Base-by-base conservation (phyloP, 495 filamentous ascomycete genomes). In the Apodospora peruviana region DNA sequence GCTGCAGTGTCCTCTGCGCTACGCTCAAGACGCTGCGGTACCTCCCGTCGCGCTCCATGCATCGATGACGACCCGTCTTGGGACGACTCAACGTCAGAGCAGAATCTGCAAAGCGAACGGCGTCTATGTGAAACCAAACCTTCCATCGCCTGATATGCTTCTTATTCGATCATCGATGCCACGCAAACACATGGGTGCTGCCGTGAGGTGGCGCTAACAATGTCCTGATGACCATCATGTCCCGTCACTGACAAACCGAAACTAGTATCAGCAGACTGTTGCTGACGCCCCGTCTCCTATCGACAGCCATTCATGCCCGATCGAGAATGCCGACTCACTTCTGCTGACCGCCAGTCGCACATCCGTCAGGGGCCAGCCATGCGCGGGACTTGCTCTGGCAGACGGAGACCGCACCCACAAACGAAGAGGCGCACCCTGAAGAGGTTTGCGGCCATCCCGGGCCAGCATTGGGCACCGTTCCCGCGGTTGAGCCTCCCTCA, bases 251-350 rank as follows among this genome's bases (percentile, higher is more conserved):
- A 56, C 55, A 57, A 59, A 58, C 60, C 47, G 29, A 39, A 40
- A 51, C 37, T 24, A 45, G 45, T 41, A 53, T 60, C 58, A 61
- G 49, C 60, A 51, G 60, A 58, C 60, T 47, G 40, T 29, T 60
- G 55, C 55, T 58, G 43, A 51, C 45, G 23, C 21, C 21, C 34
- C 41, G 46, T 37, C 41, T 29, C 45, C 45, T n/a, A 16, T 32
- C 35, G 34, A 35, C 43, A 32, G 12, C 22, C 41, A 24, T 53
- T 24, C n/a, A 40, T 41, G 32, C 50, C 57, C 29, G 46, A 54
- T 57, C 22, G 40, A 45, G 50, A 20, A 34, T 50, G 22, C 53
- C 46, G 56, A 14, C 5, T 19, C 45, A 35, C 24, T 40, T 43
- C 3, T 18, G 43, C 36, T 57, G 54, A 53, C 50, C 54, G 50